These are phyloP conservation scores for Colletotrichum liaoningense DNA, from an alignment of 2,329 filamentous ascomycete species.

Conservation along the genomic window DNA sequence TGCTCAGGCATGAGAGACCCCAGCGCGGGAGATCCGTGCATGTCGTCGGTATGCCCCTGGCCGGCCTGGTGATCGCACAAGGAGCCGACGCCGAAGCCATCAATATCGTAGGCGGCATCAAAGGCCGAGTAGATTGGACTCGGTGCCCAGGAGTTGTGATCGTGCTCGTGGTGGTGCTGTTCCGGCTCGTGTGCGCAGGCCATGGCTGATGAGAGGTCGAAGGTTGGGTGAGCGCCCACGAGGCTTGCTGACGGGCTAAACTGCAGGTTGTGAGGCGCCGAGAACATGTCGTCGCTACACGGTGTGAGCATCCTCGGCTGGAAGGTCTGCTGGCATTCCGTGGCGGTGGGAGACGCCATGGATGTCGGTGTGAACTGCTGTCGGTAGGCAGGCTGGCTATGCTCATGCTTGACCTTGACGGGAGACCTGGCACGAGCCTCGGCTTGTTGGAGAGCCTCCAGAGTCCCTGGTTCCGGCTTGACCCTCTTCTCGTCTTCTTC, in stretches of 20 bases:
- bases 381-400: slow-evolving; percentile 43
- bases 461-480: slow-evolving; percentile 53
- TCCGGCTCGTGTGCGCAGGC: slow-evolving; percentile 42
- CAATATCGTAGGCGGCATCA: slow-evolving; percentile 52
- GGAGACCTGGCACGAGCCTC: slow-evolving; percentile 28
- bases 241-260: slow-evolving; percentile 48
- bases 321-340: slow-evolving; percentile 43
- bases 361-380: slow-evolving; percentile 52
- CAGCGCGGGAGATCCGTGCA: slow-evolving; percentile 40
- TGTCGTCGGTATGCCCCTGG: slow-evolving; percentile 42
- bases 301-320: slow-evolving; percentile 62
- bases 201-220: slow-evolving; percentile 43
- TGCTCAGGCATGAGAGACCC: slow-evolving; percentile 41
- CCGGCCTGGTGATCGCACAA: slow-evolving; percentile 45
- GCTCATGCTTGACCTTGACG: slow-evolving; percentile 53
- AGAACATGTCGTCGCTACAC: slow-evolving; percentile 62
- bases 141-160: slow-evolving; percentile 45
- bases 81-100: slow-evolving; percentile 47
- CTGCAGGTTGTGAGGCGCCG: slow-evolving; percentile 42
- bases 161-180: slow-evolving; percentile 44
- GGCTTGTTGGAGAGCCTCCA: slow-evolving; percentile 32
- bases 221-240: slow-evolving; percentile 42
- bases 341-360: slow-evolving; percentile 47
- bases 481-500: slow-evolving; percentile 40
- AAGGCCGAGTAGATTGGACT: slow-evolving; percentile 53